Percentiles rank a stretch among this genome's conserved stretches.
Conservation (phyloP, 176 grass and related monocot species). For the Leersia perrieri region DNA sequence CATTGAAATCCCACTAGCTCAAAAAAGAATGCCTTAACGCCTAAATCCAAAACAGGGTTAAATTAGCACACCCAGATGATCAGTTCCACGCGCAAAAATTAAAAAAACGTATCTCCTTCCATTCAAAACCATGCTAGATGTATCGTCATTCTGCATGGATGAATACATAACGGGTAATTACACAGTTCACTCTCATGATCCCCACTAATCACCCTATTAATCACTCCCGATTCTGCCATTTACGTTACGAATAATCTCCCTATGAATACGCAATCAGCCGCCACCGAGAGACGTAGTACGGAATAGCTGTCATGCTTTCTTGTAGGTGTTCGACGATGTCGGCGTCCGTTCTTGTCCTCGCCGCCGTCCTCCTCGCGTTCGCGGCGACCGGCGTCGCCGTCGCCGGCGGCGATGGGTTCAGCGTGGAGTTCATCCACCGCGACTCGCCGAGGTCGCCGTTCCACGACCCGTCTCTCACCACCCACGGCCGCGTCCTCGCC, state of each 20-base stretch:
- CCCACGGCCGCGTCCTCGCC: constrained; percentile 26
- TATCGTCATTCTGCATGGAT: not conserved
- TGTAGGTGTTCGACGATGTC: not conserved
- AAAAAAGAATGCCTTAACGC: not conserved
- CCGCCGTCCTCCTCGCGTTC: not conserved
- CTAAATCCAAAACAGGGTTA: not conserved
- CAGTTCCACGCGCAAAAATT: not conserved
- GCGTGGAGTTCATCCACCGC: constrained; percentile 63
- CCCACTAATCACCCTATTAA: not conserved
- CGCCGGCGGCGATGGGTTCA: constrained; percentile 22
- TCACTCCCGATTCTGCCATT: not conserved
- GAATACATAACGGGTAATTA: not conserved
- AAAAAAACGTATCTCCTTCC: not conserved
- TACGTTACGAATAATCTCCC: not conserved
- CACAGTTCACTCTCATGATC: not conserved
- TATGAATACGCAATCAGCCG: not conserved
- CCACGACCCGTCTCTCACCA: constrained; percentile 35
- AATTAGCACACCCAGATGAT: not conserved
- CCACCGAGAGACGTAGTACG: not conserved
- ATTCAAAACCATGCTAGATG: not conserved
- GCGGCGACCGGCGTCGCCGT: not conserved
- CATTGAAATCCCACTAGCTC: not conserved
- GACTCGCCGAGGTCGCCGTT: constrained; percentile 54
- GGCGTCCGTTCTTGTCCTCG: constrained; percentile 14
- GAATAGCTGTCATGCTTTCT: not conserved